Evolutionary conservation across 2,329 filamentous ascomycete genomes (phyloP).

Genomic region (Colletotrichum euphorbiae): DNA sequence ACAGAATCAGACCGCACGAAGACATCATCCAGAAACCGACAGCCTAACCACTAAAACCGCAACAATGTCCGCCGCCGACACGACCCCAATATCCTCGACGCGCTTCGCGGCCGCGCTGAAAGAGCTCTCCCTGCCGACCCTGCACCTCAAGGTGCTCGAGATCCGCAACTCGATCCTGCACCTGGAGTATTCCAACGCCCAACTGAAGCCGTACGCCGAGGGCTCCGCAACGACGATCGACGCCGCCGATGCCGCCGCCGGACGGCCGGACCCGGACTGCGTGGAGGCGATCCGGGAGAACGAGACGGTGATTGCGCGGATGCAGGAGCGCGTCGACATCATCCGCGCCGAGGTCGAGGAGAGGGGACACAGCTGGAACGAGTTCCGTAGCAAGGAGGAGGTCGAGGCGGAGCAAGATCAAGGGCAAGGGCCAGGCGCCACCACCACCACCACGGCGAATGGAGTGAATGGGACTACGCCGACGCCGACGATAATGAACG

Average conservation of each 20-base stretch:
- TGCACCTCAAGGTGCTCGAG: constrained; percentile 81
- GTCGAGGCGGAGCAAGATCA: constrained; percentile 48
- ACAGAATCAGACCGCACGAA: not conserved
- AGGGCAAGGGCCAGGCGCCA: constrained; percentile 5
- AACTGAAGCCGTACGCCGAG: constrained; percentile 76
- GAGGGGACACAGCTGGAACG: constrained; percentile 67
- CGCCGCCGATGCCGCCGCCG: constrained; percentile 42
- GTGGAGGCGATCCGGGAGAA: constrained; percentile 81
- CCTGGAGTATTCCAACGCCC: constrained; percentile 78
- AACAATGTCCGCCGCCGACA: constrained; percentile 73
- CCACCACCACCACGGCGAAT: constrained; percentile 8
- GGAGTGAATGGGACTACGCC: not conserved
- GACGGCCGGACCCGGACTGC: constrained; percentile 73
- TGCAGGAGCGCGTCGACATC: constrained; percentile 73
- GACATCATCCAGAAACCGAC: no score
- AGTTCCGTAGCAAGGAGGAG: constrained; percentile 64
- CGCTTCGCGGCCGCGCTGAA: constrained; percentile 76
- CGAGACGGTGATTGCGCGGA: constrained; percentile 73
- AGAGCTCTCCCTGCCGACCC: constrained; percentile 72
- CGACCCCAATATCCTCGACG: constrained; percentile 69
- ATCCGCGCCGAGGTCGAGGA: constrained; percentile 73
- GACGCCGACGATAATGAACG: constrained; percentile 37
- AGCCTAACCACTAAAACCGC: not conserved
- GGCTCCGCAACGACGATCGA: constrained; percentile 50
- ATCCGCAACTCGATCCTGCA: constrained; percentile 80